A percentile compares a stretch with the other conserved stretches of the same genome.
phyloP scores from a whole-genome alignment of 768 basidiomycete genomes.

The Russula brevipes region DNA sequence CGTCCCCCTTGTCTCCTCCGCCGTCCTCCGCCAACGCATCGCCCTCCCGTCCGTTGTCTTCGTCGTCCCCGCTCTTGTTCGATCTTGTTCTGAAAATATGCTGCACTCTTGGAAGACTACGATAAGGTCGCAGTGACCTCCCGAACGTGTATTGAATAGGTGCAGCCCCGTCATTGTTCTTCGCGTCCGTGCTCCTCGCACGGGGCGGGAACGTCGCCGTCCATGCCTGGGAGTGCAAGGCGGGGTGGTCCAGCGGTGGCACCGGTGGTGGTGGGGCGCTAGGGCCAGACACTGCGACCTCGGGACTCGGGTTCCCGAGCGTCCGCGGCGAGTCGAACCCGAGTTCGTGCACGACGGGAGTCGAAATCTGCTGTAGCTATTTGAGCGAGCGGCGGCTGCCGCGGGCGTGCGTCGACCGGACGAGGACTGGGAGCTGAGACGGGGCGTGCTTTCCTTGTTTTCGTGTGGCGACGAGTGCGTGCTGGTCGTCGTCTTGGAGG shows the following conservation, averaged over 20 bases:
- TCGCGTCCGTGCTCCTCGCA: constrained; percentile 7
- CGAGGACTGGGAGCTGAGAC: constrained; percentile 27
- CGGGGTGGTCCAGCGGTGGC: constrained; percentile 47
- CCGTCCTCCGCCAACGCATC: neutral
- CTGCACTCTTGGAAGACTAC: constrained; percentile 31
- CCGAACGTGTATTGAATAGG: constrained; percentile 26
- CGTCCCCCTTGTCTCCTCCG: neutral
- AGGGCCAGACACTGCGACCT: constrained; percentile 29
- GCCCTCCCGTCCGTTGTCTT: neutral
- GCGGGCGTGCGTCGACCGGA: constrained; percentile 26
- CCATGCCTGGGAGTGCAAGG: neutral
- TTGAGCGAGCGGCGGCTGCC: neutral
- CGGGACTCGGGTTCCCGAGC: constrained; percentile 38
- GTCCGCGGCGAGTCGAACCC: constrained; percentile 38
- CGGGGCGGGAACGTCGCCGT: constrained; percentile 27
- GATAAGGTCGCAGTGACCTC: constrained; percentile 29
- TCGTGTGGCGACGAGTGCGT: constrained; percentile 32
- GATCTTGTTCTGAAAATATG: constrained; percentile 26
- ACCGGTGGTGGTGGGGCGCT: constrained; percentile 40
- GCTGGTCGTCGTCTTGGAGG: constrained; percentile 26
- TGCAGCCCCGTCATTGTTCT: constrained; percentile 19
- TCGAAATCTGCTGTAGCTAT: constrained; percentile 24
- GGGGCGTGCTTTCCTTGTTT: constrained; percentile 21
- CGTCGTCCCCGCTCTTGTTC: constrained; percentile 9
- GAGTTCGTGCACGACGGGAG: constrained; percentile 28